Conservation (phyloP, 371 early-diverging fungal species). For the Smittium culicis region DNA sequence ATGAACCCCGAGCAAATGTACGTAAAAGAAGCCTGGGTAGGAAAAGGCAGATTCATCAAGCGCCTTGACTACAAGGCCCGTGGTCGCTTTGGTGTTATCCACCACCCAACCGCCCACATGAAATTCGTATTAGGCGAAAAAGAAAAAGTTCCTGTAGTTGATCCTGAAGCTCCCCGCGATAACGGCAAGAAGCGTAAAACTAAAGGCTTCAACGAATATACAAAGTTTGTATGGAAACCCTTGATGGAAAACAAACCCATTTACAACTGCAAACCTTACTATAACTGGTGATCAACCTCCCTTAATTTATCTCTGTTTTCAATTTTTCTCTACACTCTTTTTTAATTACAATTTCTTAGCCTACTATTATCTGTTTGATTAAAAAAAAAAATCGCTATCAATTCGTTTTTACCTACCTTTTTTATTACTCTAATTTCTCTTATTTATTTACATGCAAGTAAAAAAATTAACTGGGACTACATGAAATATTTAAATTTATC, state of each 20-base stretch:
- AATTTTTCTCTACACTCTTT: too few species aligned
- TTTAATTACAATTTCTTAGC: too few species aligned
- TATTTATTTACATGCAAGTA: too few species aligned
- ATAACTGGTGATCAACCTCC: constrained; percentile 77
- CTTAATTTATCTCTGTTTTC: too few species aligned
- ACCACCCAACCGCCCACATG: constrained; percentile 65
- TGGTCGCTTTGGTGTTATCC: constrained; percentile 68
- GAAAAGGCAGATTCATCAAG: constrained; percentile 66
- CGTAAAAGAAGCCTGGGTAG: constrained; percentile 64
- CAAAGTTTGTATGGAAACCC: constrained; percentile 56
- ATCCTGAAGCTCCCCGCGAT: constrained; percentile 20
- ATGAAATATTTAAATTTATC: too few species aligned
- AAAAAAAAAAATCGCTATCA: too few species aligned
- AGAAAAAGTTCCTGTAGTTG: constrained; percentile 16
- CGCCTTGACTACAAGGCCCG: constrained; percentile 61
- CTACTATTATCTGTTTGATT: too few species aligned
- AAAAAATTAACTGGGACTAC: too few species aligned
- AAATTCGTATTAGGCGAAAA: constrained; percentile 56
- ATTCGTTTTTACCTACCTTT: too few species aligned
- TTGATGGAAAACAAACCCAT: constrained; percentile 58
- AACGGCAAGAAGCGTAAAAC: constrained; percentile 33
- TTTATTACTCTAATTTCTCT: too few species aligned
- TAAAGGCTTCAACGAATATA: constrained; percentile 33
- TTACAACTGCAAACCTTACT: constrained; percentile 54
- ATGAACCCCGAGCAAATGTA: constrained; percentile 47